Evolutionary conservation across 176 grass and related monocot genomes (phyloP), one percentile per base, ranked within the genome.

Genomic region (Avena atlantica): DNA sequence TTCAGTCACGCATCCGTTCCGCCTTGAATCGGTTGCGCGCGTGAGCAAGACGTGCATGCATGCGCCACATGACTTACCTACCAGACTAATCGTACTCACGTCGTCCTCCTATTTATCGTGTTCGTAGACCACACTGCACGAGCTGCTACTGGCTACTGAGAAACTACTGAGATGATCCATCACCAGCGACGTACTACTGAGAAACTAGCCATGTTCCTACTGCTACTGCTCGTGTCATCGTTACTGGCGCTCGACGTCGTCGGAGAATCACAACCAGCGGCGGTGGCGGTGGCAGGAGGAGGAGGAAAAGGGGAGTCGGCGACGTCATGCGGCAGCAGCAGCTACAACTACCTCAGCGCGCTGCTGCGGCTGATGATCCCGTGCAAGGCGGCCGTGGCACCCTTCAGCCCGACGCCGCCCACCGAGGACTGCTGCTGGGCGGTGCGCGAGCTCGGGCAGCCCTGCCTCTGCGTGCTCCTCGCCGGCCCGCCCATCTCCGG

Each of bases 311-410:
- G 20, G 1, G n/a, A 25, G 21, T 9, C 55, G 29, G 1, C 53
- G 20, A 1, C 76, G 76, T 53, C 73, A 11, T 78, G 31, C 60
- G 42, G 42, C 61, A 8, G 89, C 5, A 8, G 78, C 9, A 83
- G 63, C 61, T 50, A 52, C 48, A 86, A 75, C 5, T 84, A 84
- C 51, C 73, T 86, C 6, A 56, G 49, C 19, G 76, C 83, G 6
- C 72, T 91, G 63, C 48, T 91, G 74, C 89, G 83, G 74, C 67
- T 93, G 86, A 82, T 82, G 80, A 71, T 91, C 83, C 92, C 89
- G 14, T 93, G 92, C 67, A 70, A 83, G 65, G 71, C 83, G 53
- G 92, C 92, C 29, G 88, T 93, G 9, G 78, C 89, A 11, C 78
- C 89, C 74, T 93, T 93, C 78, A 85, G 83, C 86, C 86, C 86